Percentiles rank a stretch among this genome's conserved stretches.
These are phyloP conservation scores for Lagenidium sp. DNA, from an alignment of 352 stramenopile species.

Conservation along the genomic window DNA sequence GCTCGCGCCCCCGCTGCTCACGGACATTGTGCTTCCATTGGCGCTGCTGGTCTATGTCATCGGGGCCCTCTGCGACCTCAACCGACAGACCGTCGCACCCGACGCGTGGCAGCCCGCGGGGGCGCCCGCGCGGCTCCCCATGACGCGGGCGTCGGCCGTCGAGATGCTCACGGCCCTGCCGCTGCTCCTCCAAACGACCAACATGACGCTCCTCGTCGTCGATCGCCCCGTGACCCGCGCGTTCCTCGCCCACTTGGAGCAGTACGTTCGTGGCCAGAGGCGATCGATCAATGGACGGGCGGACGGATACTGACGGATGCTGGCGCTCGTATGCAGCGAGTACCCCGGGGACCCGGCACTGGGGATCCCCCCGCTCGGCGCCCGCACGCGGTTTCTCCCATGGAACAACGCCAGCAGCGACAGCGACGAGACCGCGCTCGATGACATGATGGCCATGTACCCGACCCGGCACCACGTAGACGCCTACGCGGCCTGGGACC, in stretches of 20 bases:
- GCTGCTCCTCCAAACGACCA: slow-evolving; percentile 37
- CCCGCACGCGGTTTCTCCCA: too few relatives aligned
- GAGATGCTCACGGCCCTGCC: slow-evolving; percentile 44
- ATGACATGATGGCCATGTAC: slow-evolving; percentile 27
- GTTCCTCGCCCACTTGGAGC: slow-evolving; percentile 45
- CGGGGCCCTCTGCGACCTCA: slow-evolving; percentile 43
- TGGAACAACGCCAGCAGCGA: neutral
- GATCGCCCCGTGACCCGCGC: slow-evolving; percentile 29
- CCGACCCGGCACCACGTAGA: slow-evolving; percentile 20
- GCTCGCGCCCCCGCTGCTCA: slow-evolving; percentile 60
- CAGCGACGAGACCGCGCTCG: slow-evolving; percentile 17
- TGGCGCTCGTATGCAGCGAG: slow-evolving; percentile 18
- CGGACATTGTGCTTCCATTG: slow-evolving; percentile 60
- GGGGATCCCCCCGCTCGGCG: slow-evolving; percentile 35
- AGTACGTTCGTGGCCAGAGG: slow-evolving; percentile 5
- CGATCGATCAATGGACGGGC: too few relatives aligned
- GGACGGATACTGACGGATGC: neutral
- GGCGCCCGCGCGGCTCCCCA: too few relatives aligned
- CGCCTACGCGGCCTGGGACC: slow-evolving; percentile 44
- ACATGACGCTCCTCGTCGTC: slow-evolving; percentile 48
- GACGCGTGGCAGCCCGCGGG: neutral
- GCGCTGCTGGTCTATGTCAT: slow-evolving; percentile 49
- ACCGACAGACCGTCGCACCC: slow-evolving; percentile 16
- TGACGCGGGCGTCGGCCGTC: slow-evolving; percentile 12
- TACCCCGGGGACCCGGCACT: slow-evolving; percentile 32